Percentiles rank a stretch among this genome's conserved stretches.
Evolutionary conservation across 192 early-diverging fungal species (phyloP).

Genomic region (Spizellomyces sp.): DNA sequence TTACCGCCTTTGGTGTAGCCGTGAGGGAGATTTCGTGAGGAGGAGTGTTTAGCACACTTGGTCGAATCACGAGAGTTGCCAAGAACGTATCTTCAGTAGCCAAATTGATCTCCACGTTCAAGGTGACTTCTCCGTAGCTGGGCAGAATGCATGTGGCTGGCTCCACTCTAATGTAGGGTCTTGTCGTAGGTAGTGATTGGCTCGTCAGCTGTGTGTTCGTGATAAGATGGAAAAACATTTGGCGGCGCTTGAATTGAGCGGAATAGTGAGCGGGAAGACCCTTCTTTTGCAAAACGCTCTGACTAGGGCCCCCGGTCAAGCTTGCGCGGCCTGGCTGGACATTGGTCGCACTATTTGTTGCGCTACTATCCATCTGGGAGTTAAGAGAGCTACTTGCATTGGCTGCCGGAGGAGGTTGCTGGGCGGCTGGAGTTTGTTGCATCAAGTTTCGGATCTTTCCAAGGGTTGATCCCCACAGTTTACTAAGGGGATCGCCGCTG

Average conservation of each 20-base stretch:
- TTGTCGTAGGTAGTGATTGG: conserved; percentile 42
- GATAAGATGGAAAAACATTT: conserved; percentile 64
- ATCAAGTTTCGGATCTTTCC: conserved; percentile 16
- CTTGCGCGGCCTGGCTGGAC: background rate
- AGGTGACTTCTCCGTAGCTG: conserved; percentile 52
- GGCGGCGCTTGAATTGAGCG: conserved; percentile 55
- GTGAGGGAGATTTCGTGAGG: conserved; percentile 60
- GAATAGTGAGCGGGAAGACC: conserved; percentile 39
- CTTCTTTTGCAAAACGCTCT: conserved; percentile 31
- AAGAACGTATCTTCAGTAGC: conserved; percentile 64
- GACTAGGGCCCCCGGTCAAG: conserved; percentile 13
- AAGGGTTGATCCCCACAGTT: conserved; percentile 31
- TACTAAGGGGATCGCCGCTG: conserved; percentile 23
- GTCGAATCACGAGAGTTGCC: conserved; percentile 54
- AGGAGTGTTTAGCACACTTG: conserved; percentile 52
- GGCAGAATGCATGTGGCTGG: conserved; percentile 50
- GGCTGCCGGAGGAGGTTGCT: background rate
- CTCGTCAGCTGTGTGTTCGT: conserved; percentile 48
- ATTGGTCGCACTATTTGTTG: conserved; percentile 9
- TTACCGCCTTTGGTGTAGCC: conserved; percentile 62
- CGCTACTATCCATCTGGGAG: background rate
- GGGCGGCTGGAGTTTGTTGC: background rate
- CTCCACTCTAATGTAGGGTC: conserved; percentile 52
- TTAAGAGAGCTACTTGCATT: background rate
- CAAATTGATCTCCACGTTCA: conserved; percentile 57